Base-by-base conservation (phyloP, 495 filamentous ascomycete genomes). In the Neurospora terricola region DNA sequence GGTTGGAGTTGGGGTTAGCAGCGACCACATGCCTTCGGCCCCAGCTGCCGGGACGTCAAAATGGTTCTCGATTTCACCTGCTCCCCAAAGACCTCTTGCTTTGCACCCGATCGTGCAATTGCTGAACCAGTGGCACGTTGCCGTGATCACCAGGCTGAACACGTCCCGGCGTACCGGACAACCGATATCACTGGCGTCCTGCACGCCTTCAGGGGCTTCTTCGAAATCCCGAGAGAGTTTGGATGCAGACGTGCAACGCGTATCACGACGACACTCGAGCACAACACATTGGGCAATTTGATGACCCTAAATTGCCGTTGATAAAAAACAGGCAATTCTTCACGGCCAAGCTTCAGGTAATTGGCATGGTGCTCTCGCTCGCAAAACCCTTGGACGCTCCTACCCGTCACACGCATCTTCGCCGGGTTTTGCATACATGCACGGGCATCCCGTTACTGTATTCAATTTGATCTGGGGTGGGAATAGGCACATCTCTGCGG, bases 111-210 rank as follows among this genome's bases (percentile, higher is more conserved):
- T 75, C 54, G 73, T 72, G 68, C 54, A 54, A 30, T 69, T 54
- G 38, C 70, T 77, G 74, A 70, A 45, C 69, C 42, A 73, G 27
- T 62, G 54, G 40, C 43, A 71, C 48, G 45, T 66, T 73, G 48
- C 72, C 68, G 43, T 45, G 71, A 40, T 40, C 36, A 38, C 69
- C 39, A 23, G 39, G 45, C 34, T 66, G 38, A 69, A 71, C 30
- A n/a, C 68, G 30, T 72, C 43, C 37, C 27, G 70, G 40, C 38
- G 54, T 66, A 16, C 54, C 54, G 27, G 27, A 34, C 12, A 12
- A 66, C 75, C 73, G 77, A 77, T 74, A 74, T 78, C 73, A 75
- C 77, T 75, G 73, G 72, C 71, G 48, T 72, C 72, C 72, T 71
- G 73, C 76, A 73, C 62, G 54, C 54, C 34, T 48, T 48, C 54